Evolutionary conservation across 306 rosid genomes (phyloP), one percentile per base, ranked within the genome.

Genomic region (Ormosia semicastrata): DNA sequence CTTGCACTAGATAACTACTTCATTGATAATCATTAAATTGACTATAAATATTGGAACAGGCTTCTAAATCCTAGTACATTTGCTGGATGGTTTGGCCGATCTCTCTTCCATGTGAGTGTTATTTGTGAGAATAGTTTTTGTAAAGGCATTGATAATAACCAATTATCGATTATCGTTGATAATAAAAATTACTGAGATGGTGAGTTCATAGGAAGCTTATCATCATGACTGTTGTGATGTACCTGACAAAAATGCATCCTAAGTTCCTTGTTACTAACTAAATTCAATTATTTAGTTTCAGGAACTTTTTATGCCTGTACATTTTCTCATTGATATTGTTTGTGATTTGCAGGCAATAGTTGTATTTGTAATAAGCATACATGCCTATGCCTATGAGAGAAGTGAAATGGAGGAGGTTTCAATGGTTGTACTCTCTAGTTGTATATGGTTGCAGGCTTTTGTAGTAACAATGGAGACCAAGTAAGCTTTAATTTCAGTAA

Each of bases 41-140:
- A 78, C 80, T 66, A 12, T 47, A 43, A 47, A 66, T 65, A 40
- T 76, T 83, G 80, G 53, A 81, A 82, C 96, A 95, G 97, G 94
- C 92, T 95, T 86, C 82, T 95, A 71, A 95, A 93, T 82, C 99
- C 99, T 53, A 95, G 97, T 79, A 95, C 99, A 75, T 93, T 95
- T 85, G 99, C 97, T 72, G 99, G 98, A 86, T 95, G 98, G 99
- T 92, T 95, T 81, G 97, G 98, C 39, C 89, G 97, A 86, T 93
- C 99, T 71, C 94, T 95, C 81, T 95, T 89, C 86, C 98, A 93
- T 85, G 99, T 93, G 89, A 95, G 99, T 84, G 40, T 76, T 84
- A 43, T 78, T 79, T 87, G 37, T 65, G 40, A 72, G 17, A 37
- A 13, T 41, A 72, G n/a, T 30, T 72, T 65, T 78, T 36, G 70